Evolutionary conservation across 1,139 yeast genomes (phyloP), one percentile per base, ranked within the genome.

Genomic region (Hyphopichia khmerensis): DNA sequence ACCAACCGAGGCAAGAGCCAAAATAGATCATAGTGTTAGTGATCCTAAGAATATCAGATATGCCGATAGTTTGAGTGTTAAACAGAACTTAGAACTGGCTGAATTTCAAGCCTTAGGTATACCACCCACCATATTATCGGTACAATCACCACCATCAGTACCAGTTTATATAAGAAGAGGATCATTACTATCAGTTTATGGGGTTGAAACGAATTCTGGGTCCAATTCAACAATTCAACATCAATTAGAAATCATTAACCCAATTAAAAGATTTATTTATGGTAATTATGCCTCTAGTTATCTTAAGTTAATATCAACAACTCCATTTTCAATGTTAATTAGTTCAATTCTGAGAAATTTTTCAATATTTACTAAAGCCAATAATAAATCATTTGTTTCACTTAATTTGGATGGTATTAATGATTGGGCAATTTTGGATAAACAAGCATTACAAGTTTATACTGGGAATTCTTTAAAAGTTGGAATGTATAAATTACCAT

Each of bases 351-450:
- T 27, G 40, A 46, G 24, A 48, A 50, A 23, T 18, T 39, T 39
- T 30, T 39, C 41, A 18, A 14, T 34, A 3, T 29, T 39, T 15
- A 17, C 37, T 9, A 33, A 21, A 18, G 31, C 52, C 2, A 56
- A 10, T 14, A 55, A 57, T 40, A 70, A 60, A 40, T 63, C 79
- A 14, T 73, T 77, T 51, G 70, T 69, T 11, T 65, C 65, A 35
- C 48, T 82, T 31, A 50, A 64, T 5, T 56, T 82, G 43, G 85
- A 82, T 48, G 88, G 88, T 1, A 62, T 75, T 1, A 61, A 61
- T 21, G 88, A 82, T 51, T 82, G 87, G 86, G 84, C 84, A 1
- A 46, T 82, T 3, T 63, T 82, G 38, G 65, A 75, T 36, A 62
- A 67, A 3, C 55, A 65, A 11, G 70, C 81, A 0, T 56, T 82